Percentiles rank a stretch among this genome's conserved stretches.
These are phyloP conservation scores for carrot (Daucus carota) DNA, from an alignment of 129 eudicot genomes.

Conservation along the genomic window DNA sequence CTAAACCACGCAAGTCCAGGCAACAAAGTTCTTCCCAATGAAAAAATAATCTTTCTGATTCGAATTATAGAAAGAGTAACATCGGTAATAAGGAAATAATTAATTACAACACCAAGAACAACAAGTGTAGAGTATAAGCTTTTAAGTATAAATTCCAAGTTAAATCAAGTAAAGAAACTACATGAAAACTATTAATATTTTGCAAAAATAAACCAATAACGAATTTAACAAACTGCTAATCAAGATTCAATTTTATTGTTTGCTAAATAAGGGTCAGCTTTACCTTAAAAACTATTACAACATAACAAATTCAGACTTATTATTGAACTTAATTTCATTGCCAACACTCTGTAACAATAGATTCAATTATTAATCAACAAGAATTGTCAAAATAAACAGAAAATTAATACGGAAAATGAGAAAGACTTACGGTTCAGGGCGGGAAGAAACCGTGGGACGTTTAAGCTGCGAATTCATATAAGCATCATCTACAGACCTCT, in stretches of 20 bases:
- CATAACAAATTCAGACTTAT: not conserved
- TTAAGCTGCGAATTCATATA: constrained; percentile 45
- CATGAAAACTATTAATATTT: not conserved
- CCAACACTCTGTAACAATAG: not conserved
- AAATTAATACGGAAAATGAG: not conserved
- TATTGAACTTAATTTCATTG: not conserved
- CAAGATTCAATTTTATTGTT: not conserved
- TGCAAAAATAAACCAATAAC: too few relatives aligned
- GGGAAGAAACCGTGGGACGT: constrained; percentile 42
- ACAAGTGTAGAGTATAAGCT: not conserved
- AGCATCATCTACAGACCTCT: constrained; percentile 70
- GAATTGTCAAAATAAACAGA: not conserved
- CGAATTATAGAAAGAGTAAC: not conserved
- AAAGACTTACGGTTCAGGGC: constrained; percentile 57
- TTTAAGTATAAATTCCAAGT: not conserved
- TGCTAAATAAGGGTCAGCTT: not conserved
- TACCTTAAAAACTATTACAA: not conserved
- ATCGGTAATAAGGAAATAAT: not conserved
- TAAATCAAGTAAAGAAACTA: not conserved
- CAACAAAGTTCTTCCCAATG: not conserved
- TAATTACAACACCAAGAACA: not conserved
- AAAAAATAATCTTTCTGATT: not conserved
- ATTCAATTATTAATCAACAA: constrained; percentile 8
- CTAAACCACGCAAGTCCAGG: not conserved
- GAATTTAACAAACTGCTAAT: constrained; percentile 3